Conservation (phyloP, 495 filamentous ascomycete species). For the Apodospora peruviana region DNA sequence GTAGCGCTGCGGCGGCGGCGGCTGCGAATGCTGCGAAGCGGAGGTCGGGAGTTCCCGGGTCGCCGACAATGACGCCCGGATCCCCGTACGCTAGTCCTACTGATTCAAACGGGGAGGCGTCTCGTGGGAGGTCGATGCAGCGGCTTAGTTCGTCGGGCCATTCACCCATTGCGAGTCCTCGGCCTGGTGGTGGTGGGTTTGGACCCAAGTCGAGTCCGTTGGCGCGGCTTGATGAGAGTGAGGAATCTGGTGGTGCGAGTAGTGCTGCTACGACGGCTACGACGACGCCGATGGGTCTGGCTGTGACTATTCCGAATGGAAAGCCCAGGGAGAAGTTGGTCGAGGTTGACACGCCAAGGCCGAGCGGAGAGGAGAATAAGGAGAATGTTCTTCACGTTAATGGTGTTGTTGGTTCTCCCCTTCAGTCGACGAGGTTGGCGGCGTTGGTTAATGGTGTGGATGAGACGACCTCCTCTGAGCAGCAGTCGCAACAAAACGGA, state of each 20-base stretch:
- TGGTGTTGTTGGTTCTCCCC: too few species aligned
- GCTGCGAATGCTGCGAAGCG: constrained; percentile 42
- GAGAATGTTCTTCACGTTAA: too few species aligned
- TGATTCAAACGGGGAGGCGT: constrained; percentile 35
- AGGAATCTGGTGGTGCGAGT: not conserved
- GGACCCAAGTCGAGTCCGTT: constrained; percentile 46
- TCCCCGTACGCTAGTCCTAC: constrained; percentile 51
- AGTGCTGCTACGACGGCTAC: too few species aligned
- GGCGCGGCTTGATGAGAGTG: constrained; percentile 48
- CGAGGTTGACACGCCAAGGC: constrained; percentile 48
- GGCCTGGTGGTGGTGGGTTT: constrained; percentile 46
- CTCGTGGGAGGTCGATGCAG: constrained; percentile 50
- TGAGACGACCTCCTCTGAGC: constrained; percentile 10
- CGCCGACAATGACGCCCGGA: constrained; percentile 35
- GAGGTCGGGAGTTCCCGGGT: constrained; percentile 32
- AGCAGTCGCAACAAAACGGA: not conserved
- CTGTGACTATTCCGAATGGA: constrained; percentile 12
- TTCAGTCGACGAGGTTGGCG: constrained; percentile 16
- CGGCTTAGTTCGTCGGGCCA: constrained; percentile 45
- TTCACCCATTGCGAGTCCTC: constrained; percentile 49
- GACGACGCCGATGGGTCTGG: constrained; percentile 13
- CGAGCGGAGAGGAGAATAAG: constrained; percentile 41
- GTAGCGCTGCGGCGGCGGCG: too few species aligned
- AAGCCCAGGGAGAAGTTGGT: constrained; percentile 22
- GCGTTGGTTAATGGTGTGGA: constrained; percentile 28